Evolutionary conservation across 2,329 filamentous ascomycete species (phyloP).

Genomic region (Penicillium paneum): DNA sequence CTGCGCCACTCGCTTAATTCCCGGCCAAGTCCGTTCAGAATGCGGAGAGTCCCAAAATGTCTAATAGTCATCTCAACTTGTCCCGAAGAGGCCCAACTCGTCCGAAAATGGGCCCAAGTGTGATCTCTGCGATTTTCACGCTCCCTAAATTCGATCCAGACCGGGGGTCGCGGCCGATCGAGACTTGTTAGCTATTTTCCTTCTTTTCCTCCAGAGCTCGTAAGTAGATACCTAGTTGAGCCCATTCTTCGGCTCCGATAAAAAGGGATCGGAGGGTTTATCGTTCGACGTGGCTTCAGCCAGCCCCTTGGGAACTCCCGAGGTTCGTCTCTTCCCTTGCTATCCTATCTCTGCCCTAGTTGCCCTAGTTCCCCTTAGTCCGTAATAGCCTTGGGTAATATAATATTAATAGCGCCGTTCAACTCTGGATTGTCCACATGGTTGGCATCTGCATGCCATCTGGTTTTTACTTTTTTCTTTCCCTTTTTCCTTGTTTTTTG

Average conservation of each 20-base stretch:
- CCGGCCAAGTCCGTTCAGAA: constrained; percentile 25
- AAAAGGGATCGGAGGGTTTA: background rate
- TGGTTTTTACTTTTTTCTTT: background rate
- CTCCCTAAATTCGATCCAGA: constrained; percentile 1
- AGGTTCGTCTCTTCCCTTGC: background rate
- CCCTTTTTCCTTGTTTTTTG: background rate
- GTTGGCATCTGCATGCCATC: constrained; percentile 33
- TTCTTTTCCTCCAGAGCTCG: background rate
- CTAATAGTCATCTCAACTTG: background rate
- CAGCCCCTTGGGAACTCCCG: background rate
- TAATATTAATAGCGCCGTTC: constrained; percentile 10
- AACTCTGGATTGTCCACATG: constrained; percentile 25
- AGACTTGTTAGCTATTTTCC: background rate
- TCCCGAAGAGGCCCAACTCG: background rate
- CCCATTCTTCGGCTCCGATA: constrained; percentile 16
- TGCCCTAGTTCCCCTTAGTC: constrained; percentile 1
- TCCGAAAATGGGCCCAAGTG: background rate
- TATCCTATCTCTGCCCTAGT: background rate
- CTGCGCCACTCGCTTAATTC: constrained; percentile 27
- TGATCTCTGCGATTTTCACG: background rate
- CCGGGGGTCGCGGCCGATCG: constrained; percentile 11
- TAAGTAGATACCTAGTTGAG: background rate
- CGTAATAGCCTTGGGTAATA: no score
- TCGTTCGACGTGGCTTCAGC: constrained; percentile 6
- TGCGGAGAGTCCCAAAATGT: constrained; percentile 3